Conservation (phyloP, 129 eudicot genomes). For the Lactuca sativa region DNA sequence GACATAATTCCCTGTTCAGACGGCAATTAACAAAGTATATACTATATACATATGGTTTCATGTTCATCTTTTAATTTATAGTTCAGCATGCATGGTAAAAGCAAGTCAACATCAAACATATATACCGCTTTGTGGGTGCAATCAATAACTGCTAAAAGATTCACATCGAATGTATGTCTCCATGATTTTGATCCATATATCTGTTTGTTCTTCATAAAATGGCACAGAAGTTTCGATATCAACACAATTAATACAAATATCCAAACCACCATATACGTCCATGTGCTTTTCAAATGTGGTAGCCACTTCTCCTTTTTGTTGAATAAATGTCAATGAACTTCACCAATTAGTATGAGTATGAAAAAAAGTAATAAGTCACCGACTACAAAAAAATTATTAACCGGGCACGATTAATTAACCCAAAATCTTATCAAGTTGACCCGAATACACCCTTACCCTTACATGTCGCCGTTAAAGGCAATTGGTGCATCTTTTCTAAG, state of each 20-base stretch:
- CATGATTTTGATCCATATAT: slow-evolving; percentile 72
- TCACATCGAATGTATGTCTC: slow-evolving; percentile 67
- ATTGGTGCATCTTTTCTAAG: too few species aligned
- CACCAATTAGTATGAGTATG: background rate
- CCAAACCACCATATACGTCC: slow-evolving; percentile 77
- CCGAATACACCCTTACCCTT: too few species aligned
- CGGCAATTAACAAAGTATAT: too few species aligned
- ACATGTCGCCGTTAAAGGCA: too few species aligned
- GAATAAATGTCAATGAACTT: background rate
- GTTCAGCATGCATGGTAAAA: too few species aligned
- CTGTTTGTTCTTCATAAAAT: slow-evolving; percentile 59
- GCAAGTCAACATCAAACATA: too few species aligned
- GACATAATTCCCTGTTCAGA: too few species aligned
- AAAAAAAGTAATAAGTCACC: slow-evolving; percentile 32
- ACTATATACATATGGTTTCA: too few species aligned
- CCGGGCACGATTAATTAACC: too few species aligned
- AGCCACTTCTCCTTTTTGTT: slow-evolving; percentile 55
- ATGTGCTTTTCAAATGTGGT: slow-evolving; percentile 73
- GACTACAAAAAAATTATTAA: too few species aligned
- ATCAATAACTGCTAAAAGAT: slow-evolving; percentile 73
- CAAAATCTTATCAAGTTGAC: too few species aligned
- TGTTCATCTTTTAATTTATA: too few species aligned
- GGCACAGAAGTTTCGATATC: slow-evolving; percentile 55
- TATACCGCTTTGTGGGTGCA: slow-evolving; percentile 80
- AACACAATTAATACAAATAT: slow-evolving; percentile 83